A percentile compares a stretch with the other conserved stretches of the same genome.
Conservation (phyloP, 345 rosid species). For the Ceriops decandra region DNA sequence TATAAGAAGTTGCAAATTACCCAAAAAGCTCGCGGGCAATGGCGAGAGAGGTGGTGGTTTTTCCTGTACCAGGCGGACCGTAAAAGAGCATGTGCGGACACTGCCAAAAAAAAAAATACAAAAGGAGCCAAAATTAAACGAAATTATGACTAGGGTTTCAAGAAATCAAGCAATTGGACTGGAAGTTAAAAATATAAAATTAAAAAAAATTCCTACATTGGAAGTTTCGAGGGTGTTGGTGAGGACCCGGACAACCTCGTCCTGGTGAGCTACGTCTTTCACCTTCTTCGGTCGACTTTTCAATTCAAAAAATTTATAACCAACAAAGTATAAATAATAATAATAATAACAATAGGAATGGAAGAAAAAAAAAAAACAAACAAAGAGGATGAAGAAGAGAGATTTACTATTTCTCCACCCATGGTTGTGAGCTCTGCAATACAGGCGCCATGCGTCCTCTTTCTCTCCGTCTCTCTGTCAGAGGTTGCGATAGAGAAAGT, state of each 20-base stretch:
- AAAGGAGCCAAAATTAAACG: not conserved
- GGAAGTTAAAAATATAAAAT: not conserved
- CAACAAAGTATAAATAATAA: not conserved
- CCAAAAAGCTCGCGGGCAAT: slow-evolving; percentile 92
- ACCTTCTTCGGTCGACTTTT: slow-evolving; percentile 86
- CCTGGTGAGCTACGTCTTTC: slow-evolving; percentile 93
- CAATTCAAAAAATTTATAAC: slow-evolving; percentile 1
- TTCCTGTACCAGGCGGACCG: slow-evolving; percentile 96
- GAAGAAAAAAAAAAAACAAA: not conserved
- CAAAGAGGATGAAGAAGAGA: not conserved
- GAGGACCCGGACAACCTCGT: slow-evolving; percentile 96
- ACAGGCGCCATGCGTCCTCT: slow-evolving; percentile 67
- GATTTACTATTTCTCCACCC: slow-evolving; percentile 90
- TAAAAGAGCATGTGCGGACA: slow-evolving; percentile 97
- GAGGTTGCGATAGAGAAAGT: not conserved
- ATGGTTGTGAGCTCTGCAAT: slow-evolving; percentile 77
- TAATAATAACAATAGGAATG: not conserved
- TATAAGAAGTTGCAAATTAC: slow-evolving; percentile 26
- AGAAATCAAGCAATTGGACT: not conserved
- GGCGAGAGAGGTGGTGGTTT: slow-evolving; percentile 95
- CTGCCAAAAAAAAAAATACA: slow-evolving; percentile 26
- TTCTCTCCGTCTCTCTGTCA: not conserved
- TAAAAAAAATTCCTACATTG: slow-evolving; percentile 33
- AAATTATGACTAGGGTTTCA: slow-evolving; percentile 25
- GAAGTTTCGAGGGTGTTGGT: slow-evolving; percentile 88